A percentile compares a stretch with the other conserved stretches of the same genome.
Conservation (phyloP, 345 rosid species). For the Clausena lansium region DNA sequence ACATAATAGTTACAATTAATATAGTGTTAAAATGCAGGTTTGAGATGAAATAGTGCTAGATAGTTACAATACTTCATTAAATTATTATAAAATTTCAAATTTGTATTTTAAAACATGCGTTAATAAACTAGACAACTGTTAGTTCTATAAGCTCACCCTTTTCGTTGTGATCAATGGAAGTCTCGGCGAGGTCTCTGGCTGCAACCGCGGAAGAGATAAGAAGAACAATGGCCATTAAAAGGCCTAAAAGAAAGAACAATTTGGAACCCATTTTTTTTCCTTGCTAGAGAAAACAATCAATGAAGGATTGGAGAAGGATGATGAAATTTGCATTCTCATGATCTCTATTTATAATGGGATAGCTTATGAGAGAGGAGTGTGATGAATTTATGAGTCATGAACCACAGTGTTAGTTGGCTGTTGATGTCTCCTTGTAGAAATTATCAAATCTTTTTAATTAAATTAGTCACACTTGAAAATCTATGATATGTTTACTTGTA, state of each 20-base stretch:
- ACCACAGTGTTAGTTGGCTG: background rate
- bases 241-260: conserved; percentile 16
- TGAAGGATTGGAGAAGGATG: too few species aligned
- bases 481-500: too few species aligned
- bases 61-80: too few species aligned
- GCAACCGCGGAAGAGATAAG: conserved; percentile 24
- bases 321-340: too few species aligned
- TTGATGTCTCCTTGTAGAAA: background rate
- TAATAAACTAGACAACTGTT: too few species aligned
- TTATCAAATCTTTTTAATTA: background rate
- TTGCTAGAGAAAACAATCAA: background rate
- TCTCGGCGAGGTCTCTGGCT: conserved; percentile 28
- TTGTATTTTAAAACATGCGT: too few species aligned
- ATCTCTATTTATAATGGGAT: too few species aligned
- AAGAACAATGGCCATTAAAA: conserved; percentile 18
- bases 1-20: too few species aligned
- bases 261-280: conserved; percentile 15
- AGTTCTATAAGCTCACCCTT: conserved; percentile 4
- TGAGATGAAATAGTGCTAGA: too few species aligned
- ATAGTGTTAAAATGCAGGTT: too few species aligned
- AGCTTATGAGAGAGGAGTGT: too few species aligned
- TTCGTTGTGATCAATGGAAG: background rate
- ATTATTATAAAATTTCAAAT: too few species aligned
- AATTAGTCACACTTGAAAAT: background rate
- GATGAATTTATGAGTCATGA: background rate